Percentiles rank a stretch among this genome's conserved stretches.
Conservation (phyloP, 768 basidiomycete species). For the Auricularia cornea region DNA sequence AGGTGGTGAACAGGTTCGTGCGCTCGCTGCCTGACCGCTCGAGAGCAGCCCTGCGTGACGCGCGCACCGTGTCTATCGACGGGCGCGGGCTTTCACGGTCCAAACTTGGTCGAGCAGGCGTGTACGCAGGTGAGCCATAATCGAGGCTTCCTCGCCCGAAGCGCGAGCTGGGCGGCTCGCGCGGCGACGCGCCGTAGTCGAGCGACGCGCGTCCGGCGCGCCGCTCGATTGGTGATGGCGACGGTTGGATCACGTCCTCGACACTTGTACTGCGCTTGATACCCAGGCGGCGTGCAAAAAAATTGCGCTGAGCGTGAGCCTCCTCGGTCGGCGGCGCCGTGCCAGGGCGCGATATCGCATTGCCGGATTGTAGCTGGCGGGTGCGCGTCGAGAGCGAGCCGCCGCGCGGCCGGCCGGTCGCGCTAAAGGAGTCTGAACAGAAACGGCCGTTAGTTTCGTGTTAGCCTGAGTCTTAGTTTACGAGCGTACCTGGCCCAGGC, state of each 20-base stretch:
- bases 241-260: not conserved
- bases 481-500: not conserved
- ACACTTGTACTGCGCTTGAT: not conserved
- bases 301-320: not conserved
- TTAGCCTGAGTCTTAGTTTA: not conserved
- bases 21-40: not conserved
- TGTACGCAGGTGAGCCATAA: not conserved
- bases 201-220: not conserved
- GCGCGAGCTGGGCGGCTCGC: not conserved
- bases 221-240: not conserved
- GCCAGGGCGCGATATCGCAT: not conserved
- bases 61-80: not conserved
- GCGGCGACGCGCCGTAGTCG: not conserved
- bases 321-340: not conserved
- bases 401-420: not conserved
- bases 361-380: not conserved
- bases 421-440: not conserved
- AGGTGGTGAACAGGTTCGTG: not conserved
- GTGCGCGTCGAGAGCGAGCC: not conserved
- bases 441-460: not conserved
- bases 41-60: not conserved
- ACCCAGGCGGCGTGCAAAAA: not conserved
- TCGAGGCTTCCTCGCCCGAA: not conserved
- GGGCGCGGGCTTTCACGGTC: not conserved
- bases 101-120: too few species aligned